Base-by-base conservation (phyloP, 768 basidiomycete genomes). In the Suillus paluster region DNA sequence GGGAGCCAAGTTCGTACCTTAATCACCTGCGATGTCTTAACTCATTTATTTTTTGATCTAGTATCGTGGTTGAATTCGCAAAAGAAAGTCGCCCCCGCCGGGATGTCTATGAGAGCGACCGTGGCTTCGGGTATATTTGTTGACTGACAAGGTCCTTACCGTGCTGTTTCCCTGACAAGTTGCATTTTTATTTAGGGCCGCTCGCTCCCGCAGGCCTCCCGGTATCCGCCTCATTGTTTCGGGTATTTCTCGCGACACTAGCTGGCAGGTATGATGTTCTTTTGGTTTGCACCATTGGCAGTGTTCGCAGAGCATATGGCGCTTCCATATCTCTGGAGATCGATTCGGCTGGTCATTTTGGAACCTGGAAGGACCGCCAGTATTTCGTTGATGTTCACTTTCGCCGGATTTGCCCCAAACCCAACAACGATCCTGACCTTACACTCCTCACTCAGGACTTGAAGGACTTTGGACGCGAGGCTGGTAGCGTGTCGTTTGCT, bases 381-480 rank as follows among this genome's bases (percentile, higher is more conserved):
- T 25, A 59, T 67, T 42, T 44, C 50, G 50, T 27, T 50, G 19
- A 50, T 50, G 11, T 50, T 50, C 49, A 50, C 27, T 50, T 63
- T 49, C 27, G 30, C 59, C 56, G 44, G 27, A 49, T 56, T n/a
- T 63, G 39, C 67, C 64, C n/a, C 63, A 19, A 12, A 25, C 25
- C 25, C 71, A 59, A 68, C 25, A 14, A 27, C 50, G 46, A 45
- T 17, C 48, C 55, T 64, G 39, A 64, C 61, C 34, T 45, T 44
- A 78, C 73, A 72, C 75, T 77, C 68, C 77, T 60, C 76, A 72
- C 77, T 70, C 74, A 99, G 97, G 97, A 99, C 74, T 81, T 99
- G 74, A 99, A 99, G 78, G 97, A 99, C 73, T 98, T 96, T 64
- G 97, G 95, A 68, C 93, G 97, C 64, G 90, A 94, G 71, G 93